Base-by-base conservation (phyloP, 768 basidiomycete genomes). In the Dioszegia aurantiaca region DNA sequence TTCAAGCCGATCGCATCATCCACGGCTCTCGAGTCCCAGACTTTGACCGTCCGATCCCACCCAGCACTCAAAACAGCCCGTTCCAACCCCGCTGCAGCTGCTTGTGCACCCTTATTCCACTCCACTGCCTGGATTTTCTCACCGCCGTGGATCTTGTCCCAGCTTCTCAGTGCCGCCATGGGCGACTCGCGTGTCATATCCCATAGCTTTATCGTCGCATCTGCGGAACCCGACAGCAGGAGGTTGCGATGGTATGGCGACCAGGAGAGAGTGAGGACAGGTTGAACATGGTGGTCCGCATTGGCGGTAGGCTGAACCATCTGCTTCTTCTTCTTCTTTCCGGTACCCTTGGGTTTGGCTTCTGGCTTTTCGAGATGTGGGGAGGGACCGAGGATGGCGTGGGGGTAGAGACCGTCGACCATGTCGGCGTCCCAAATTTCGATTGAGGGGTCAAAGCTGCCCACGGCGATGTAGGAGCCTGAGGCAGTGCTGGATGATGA, bases 391-490 rank as follows among this genome's bases (percentile, higher is more conserved):
- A 99, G 85, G 58, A 99, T 85, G 55, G 87, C 85, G 62, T 87
- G 85, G 0, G 95, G 95, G 75, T 94, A 98, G 81, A 98, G 86
- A 19, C 89, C 86, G 70, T 98, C 94, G 46, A 99, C 82, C 28
- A 87, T 82, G 75, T 98, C 93, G 51, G 97, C 81, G 16, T 91
- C 93, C 90, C 93, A 99, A 67, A 99, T 94, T 77, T 99, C 95
- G 62, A 99, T 97, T 72, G 94, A 90, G 23, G 95, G 94, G 64
- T 98, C 93, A 55, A 98, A 84, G 1, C 92, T 94, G 12, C 94
- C 95, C 17, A 99, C 92, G 1, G 95, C 95, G 65, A 99, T 86
- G 77, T 89, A 97, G 74, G 87, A 94, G 5, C 91, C 91, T 51
- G 84, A 82, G 68, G 21, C 72, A 53, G 53, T 76, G 4, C 56